Evolutionary conservation across 2,329 filamentous ascomycete genomes (phyloP), one percentile per base, ranked within the genome.

Genomic region (Hypoxylon sp.): DNA sequence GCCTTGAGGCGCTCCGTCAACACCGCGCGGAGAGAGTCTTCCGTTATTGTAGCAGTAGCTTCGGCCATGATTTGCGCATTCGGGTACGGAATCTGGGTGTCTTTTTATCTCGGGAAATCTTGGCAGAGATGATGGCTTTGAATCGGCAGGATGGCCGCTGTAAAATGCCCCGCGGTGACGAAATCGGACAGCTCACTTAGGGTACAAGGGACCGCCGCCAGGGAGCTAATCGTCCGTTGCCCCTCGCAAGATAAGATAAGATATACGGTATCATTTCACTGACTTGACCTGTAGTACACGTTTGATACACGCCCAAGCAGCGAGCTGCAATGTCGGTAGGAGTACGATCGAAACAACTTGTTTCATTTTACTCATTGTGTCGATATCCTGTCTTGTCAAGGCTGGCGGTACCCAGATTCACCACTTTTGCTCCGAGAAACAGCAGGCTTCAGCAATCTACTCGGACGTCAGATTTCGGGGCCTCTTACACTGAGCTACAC

Each of bases 1-100:
- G 92, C 92, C 55, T 86, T 82, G 51, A 97, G 81, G 64, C 87
- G 86, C 67, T 88, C 79, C 31, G 81, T 83, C 66, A 97, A 82
- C 58, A 88, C 90, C 38, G 79, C 78, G 70, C 83, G 87, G 51
- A 98, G 81, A 45, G 81, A 83, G 31, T 87, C 86, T 58, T 92
- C 87, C 38, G 92, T 94, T 70, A 97, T 88, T 62, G 80, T 79
- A 45, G 83, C 87, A 62, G 80, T 80, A 45, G 83, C 78, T 60
- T 82, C 80, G 48, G 80, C 81, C 78, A 86, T 84, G 23, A 29
- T 49, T 27, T n/a, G 21, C 37, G 3, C n/a, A 43, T 5, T 51
- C 7, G 35, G 24, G 40, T 42, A 5, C n/a, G 41, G 13, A 17
- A 3, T 11, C 13, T 11, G n/a, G n/a, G n/a, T 18, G n/a, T 4